phyloP scores from a whole-genome alignment of 139 green algal species.

The Coccomyxa sp. region DNA sequence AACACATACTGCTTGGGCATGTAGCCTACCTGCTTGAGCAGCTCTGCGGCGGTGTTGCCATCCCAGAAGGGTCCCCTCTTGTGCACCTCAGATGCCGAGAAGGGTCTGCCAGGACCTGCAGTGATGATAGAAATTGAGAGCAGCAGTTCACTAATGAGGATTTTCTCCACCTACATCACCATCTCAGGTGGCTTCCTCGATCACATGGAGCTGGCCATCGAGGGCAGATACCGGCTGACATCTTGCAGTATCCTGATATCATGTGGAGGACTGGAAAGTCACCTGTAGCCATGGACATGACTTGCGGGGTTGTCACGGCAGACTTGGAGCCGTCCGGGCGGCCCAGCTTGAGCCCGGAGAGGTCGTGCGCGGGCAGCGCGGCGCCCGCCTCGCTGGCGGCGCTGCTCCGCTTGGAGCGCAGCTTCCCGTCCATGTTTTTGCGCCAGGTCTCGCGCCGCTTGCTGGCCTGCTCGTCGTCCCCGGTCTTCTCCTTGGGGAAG shows the following conservation, averaged over 20 bases:
- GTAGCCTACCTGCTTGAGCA: not conserved
- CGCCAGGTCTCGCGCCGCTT: constrained; percentile 29
- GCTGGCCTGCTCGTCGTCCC: constrained; percentile 4
- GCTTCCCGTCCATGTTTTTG: not conserved
- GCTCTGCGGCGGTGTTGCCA: not conserved
- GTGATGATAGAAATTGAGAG: no score
- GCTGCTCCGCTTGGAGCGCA: not conserved
- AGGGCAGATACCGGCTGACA: no score
- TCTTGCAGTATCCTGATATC: no score
- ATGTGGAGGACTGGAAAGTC: no score
- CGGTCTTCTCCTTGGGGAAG: constrained; percentile 40
- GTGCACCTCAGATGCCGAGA: not conserved
- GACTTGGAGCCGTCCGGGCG: not conserved
- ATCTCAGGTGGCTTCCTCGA: no score
- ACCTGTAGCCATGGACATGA: no score
- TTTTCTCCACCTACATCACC: no score
- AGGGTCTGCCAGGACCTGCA: not conserved
- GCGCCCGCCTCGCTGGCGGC: not conserved
- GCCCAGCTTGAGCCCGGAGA: not conserved
- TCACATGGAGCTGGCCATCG: no score
- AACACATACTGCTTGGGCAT: no score
- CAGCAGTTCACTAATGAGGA: no score
- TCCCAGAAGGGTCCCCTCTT: not conserved
- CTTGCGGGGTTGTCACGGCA: not conserved
- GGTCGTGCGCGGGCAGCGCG: not conserved